Evolutionary conservation across 2,329 filamentous ascomycete species (phyloP).

Genomic region (Sporothrix schenckii): DNA sequence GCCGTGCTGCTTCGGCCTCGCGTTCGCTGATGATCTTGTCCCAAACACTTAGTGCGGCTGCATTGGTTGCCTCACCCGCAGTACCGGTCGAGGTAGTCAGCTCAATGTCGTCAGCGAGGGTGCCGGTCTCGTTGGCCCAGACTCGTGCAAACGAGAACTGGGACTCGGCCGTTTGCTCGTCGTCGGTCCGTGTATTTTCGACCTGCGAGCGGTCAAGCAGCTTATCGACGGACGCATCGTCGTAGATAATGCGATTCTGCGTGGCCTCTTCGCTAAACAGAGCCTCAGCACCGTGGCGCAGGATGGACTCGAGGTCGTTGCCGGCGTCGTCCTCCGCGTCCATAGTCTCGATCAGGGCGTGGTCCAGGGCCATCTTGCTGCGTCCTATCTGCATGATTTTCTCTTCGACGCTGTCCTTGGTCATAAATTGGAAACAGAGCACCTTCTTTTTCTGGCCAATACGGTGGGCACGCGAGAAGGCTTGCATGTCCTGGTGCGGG

Average conservation of each 20-base stretch:
- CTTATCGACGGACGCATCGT: slow-evolving; percentile 79
- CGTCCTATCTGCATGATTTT: slow-evolving; percentile 95
- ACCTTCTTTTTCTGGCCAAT: slow-evolving; percentile 97
- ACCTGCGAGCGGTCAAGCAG: slow-evolving; percentile 84
- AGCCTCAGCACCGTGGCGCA: slow-evolving; percentile 83
- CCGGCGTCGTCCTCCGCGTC: slow-evolving; percentile 78
- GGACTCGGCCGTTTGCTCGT: slow-evolving; percentile 65
- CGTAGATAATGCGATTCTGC: slow-evolving; percentile 77
- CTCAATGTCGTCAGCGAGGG: slow-evolving; percentile 65
- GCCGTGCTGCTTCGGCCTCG: slow-evolving; percentile 74
- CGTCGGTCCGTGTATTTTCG: slow-evolving; percentile 68
- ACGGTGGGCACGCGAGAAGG: slow-evolving; percentile 88
- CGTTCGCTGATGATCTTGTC: slow-evolving; percentile 84
- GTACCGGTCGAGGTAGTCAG: slow-evolving; percentile 47
- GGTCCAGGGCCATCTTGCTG: slow-evolving; percentile 94
- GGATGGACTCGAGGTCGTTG: slow-evolving; percentile 81
- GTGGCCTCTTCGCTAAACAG: slow-evolving; percentile 76
- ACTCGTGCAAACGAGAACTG: slow-evolving; percentile 89
- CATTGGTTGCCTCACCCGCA: slow-evolving; percentile 12
- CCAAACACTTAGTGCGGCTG: slow-evolving; percentile 71
- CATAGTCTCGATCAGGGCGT: slow-evolving; percentile 91
- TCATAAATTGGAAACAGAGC: slow-evolving; percentile 92
- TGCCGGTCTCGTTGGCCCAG: slow-evolving; percentile 81
- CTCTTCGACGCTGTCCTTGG: slow-evolving; percentile 84
- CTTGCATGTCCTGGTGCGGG: slow-evolving; percentile 96